Percentiles rank a stretch among this genome's conserved stretches.
These are phyloP conservation scores for Kalaharituber pfeilii DNA, from an alignment of 2,329 filamentous ascomycete species.

Conservation along the genomic window DNA sequence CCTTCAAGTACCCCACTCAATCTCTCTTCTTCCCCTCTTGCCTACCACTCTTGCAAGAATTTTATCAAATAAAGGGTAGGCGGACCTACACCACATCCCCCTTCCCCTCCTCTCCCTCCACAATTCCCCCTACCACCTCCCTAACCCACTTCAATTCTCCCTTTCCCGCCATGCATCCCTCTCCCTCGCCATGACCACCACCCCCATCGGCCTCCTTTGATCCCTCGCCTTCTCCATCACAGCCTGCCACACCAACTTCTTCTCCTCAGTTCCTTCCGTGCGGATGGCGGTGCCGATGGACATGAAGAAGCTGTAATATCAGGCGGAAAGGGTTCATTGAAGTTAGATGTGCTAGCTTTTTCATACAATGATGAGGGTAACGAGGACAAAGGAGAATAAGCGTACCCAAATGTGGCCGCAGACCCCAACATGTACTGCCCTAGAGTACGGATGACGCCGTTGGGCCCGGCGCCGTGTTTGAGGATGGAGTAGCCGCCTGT, in stretches of 20 bases:
- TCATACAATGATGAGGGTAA: slow-evolving; percentile 14
- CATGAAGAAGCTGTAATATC: slow-evolving; percentile 74
- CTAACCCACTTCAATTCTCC: not conserved
- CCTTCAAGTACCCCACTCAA: too few relatives aligned
- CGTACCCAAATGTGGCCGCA: slow-evolving; percentile 86
- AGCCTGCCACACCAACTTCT: not conserved
- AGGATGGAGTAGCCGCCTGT: slow-evolving; percentile 85
- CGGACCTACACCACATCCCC: too few relatives aligned
- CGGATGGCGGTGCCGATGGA: slow-evolving; percentile 93
- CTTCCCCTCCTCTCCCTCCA: too few relatives aligned
- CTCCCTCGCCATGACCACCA: not conserved
- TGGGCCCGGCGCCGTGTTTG: slow-evolving; percentile 78
- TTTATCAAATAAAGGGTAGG: too few relatives aligned
- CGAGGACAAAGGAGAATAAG: slow-evolving; percentile 5
- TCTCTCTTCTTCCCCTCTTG: too few relatives aligned
- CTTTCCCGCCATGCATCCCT: not conserved
- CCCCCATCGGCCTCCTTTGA: not conserved
- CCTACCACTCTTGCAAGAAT: too few relatives aligned
- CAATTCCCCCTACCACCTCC: not conserved
- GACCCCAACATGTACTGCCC: slow-evolving; percentile 96
- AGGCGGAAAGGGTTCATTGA: not conserved
- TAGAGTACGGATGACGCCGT: slow-evolving; percentile 82
- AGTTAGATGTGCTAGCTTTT: not conserved
- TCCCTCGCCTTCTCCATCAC: not conserved
- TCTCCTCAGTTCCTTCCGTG: slow-evolving; percentile 40